Percentiles rank a stretch among this genome's conserved stretches.
These are phyloP conservation scores for Aegle marmelos DNA, from an alignment of 345 rosid genomes.

Conservation along the genomic window DNA sequence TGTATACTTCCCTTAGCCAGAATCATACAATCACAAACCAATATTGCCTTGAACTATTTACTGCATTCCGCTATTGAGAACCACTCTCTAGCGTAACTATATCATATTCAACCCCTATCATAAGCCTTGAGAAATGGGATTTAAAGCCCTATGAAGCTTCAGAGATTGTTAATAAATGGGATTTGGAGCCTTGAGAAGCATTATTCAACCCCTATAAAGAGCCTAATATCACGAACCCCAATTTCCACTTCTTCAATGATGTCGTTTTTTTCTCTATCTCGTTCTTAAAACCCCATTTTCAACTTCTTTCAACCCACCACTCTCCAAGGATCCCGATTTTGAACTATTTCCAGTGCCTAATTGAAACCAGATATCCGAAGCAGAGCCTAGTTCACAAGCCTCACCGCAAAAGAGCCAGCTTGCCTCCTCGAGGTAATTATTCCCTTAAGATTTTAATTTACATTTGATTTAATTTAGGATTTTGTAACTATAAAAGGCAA, in stretches of 20 bases:
- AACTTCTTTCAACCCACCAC: conserved; percentile 20
- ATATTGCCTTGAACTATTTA: too few relatives aligned
- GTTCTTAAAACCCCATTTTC: conserved; percentile 19
- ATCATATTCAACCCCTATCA: too few relatives aligned
- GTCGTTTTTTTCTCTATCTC: conserved; percentile 18
- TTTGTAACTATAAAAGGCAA: too few relatives aligned
- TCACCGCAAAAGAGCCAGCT: conserved; percentile 56
- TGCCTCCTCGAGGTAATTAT: conserved; percentile 50
- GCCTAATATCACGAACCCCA: conserved; percentile 33
- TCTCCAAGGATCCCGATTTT: conserved; percentile 38
- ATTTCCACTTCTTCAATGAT: conserved; percentile 15
- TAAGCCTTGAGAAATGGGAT: too few relatives aligned
- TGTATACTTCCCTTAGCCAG: too few relatives aligned
- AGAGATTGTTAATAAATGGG: conserved; percentile 23
- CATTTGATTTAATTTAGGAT: background rate
- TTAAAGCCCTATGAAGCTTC: too few relatives aligned
- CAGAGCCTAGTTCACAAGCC: conserved; percentile 72
- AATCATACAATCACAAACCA: too few relatives aligned
- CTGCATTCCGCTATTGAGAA: too few relatives aligned
- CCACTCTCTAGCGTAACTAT: too few relatives aligned
- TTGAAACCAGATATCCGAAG: conserved; percentile 68
- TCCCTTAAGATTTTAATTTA: background rate
- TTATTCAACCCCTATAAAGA: conserved; percentile 49
- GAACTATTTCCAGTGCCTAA: conserved; percentile 50
- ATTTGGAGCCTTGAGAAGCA: conserved; percentile 47